A percentile compares a stretch with the other conserved stretches of the same genome.
These are phyloP conservation scores for Skeletonema tropicum DNA, from an alignment of 108 stramenopile genomes.

Conservation along the genomic window DNA sequence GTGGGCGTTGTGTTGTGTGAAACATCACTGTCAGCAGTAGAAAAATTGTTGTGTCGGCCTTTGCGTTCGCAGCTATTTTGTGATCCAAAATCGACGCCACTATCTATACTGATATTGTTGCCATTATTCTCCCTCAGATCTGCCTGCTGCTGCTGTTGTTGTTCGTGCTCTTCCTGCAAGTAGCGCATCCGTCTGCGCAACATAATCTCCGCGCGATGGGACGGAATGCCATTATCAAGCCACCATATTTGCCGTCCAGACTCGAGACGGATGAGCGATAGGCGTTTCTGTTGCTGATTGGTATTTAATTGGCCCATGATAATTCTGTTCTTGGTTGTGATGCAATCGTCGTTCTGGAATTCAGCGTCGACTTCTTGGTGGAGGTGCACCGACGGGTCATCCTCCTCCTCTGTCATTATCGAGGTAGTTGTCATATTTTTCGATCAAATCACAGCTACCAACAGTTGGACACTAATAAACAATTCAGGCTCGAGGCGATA, in stretches of 20 bases:
- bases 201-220: conserved; percentile 5
- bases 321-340: background rate
- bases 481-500: background rate
- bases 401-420: background rate
- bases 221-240: conserved; percentile 4
- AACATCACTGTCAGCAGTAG: background rate
- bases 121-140: background rate
- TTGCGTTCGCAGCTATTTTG: background rate
- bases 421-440: background rate
- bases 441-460: too few species aligned
- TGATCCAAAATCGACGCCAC: background rate
- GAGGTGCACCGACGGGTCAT: background rate
- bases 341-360: background rate
- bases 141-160: background rate
- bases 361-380: background rate
- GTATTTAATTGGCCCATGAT: background rate
- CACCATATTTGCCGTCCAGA: conserved; percentile 13
- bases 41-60: background rate
- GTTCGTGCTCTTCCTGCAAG: conserved; percentile 3
- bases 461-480: too few species aligned
- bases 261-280: conserved; percentile 6
- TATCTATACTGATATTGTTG: background rate
- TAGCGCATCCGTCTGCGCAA: conserved; percentile 14
- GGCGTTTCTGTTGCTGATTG: background rate
- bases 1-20: background rate